Base-by-base conservation (phyloP, 2,329 filamentous ascomycete species). In the Verticillium dahliae region DNA sequence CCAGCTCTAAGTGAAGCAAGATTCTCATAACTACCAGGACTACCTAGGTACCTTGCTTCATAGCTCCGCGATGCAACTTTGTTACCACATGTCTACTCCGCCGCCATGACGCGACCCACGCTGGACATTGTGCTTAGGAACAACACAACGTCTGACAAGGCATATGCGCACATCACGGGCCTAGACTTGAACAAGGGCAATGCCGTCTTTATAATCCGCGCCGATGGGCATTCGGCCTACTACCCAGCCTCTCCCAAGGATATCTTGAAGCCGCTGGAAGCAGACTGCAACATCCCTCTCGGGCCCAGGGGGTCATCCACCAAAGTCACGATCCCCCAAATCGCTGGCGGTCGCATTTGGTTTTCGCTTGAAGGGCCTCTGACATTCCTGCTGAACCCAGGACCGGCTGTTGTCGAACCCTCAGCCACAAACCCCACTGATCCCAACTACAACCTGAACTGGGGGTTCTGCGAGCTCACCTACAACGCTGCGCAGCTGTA, bases 111-210 rank as follows among this genome's bases (percentile, higher is more conserved):
- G 66, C 69, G 62, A 70, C 61, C 67, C 68, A 54, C 82, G 9
- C 76, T 91, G 56, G 78, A 83, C 59, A 81, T 92, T 62, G 81
- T 83, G 11, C 74, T 92, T 22, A 78, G 82, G 67, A 92, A 92
- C 75, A 83, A 84, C 67, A 89, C 88, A 1, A 75, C 75, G 35
- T 87, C 87, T 1, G 74, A 77, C 59, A 81, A 74, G 38, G 82
- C 86, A 54, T 91, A 85, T 68, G 89, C 86, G 22, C 89, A 90
- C 71, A 82, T 95, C 69, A 92, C 87, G 1, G 90, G 90, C 22
- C 78, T 80, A 18, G 85, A 86, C 37, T 70, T 88, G 55, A 81
- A 86, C 70, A 82, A 83, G 18, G 80, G 82, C 70, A 84, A 85
- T 67, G 79, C 79, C 14, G 78, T 87, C 22, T 81, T 88, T 63